A percentile compares a stretch with the other conserved stretches of the same genome.
Conservation (phyloP, 2,329 filamentous ascomycete genomes). For the Ophiocordyceps camponoti-leonardi region DNA sequence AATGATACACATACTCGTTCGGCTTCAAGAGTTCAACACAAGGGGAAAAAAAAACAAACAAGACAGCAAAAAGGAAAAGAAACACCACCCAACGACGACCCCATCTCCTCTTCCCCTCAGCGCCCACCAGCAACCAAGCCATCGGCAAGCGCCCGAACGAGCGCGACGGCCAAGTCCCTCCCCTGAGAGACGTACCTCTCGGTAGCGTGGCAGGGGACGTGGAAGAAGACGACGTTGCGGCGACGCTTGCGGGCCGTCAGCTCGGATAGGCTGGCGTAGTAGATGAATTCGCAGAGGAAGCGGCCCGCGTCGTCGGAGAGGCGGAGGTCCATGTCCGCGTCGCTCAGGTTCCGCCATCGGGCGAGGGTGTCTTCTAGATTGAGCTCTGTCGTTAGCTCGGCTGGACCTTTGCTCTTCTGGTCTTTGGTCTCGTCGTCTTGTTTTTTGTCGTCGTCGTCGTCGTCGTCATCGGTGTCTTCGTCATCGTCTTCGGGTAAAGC, state of each 20-base stretch:
- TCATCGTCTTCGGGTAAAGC: slow-evolving; percentile 33
- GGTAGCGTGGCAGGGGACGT: slow-evolving; percentile 47
- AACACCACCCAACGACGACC: not conserved
- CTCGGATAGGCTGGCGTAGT: slow-evolving; percentile 49
- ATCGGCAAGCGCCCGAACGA: slow-evolving; percentile 40
- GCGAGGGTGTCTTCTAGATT: slow-evolving; percentile 37
- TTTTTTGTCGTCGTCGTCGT: slow-evolving; percentile 33
- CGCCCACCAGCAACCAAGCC: slow-evolving; percentile 10
- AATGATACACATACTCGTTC: too few relatives aligned
- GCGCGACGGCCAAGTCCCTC: slow-evolving; percentile 30
- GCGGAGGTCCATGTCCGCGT: slow-evolving; percentile 28
- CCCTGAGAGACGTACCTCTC: slow-evolving; percentile 29
- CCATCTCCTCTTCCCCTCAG: too few relatives aligned
- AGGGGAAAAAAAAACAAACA: not conserved
- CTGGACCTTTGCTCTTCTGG: slow-evolving; percentile 22
- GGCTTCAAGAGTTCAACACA: too few relatives aligned
- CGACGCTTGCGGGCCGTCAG: slow-evolving; percentile 27
- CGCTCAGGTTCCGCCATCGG: slow-evolving; percentile 27
- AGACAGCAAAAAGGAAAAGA: not conserved
- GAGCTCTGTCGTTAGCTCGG: slow-evolving; percentile 38
- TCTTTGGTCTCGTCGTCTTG: too few relatives aligned
- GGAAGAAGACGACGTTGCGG: slow-evolving; percentile 47
- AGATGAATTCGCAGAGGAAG: slow-evolving; percentile 67
- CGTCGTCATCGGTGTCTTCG: not conserved
- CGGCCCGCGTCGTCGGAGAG: slow-evolving; percentile 54